These are phyloP conservation scores for Talaromyces funiculosus DNA, from an alignment of 2,329 filamentous ascomycete genomes.

Conservation along the genomic window DNA sequence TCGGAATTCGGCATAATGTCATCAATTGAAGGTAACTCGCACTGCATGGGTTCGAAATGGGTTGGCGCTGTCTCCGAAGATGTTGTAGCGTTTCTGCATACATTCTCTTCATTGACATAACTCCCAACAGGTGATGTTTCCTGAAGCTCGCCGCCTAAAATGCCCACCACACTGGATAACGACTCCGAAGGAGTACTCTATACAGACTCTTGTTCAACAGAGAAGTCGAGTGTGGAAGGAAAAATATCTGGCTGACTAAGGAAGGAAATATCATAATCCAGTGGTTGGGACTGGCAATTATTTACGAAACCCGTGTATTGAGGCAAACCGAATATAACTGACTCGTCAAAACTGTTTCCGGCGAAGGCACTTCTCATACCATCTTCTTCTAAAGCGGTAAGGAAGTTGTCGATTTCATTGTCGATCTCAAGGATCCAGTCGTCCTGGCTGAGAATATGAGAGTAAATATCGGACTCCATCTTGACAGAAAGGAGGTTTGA, in stretches of 20 bases:
- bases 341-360: background rate
- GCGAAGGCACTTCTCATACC: background rate
- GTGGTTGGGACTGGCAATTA: background rate
- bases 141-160: conserved; percentile 1
- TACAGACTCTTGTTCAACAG: conserved; percentile 3
- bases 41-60: background rate
- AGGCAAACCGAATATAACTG: background rate
- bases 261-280: background rate
- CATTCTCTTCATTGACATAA: background rate
- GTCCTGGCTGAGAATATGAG: background rate
- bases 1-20: background rate
- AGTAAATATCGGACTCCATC: conserved; percentile 5
- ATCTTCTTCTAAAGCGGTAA: background rate
- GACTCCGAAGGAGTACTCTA: background rate
- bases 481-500: background rate
- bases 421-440: background rate
- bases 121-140: background rate
- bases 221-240: background rate
- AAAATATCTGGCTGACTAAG: background rate
- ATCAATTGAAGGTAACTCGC: background rate
- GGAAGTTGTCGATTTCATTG: background rate
- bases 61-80: background rate
- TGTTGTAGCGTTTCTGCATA: conserved; percentile 4
- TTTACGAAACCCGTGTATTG: background rate
- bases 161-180: conserved; percentile 1